These are phyloP conservation scores for Wickerhamomyces chaumierensis DNA, from an alignment of 805 yeast species.

Conservation along the genomic window DNA sequence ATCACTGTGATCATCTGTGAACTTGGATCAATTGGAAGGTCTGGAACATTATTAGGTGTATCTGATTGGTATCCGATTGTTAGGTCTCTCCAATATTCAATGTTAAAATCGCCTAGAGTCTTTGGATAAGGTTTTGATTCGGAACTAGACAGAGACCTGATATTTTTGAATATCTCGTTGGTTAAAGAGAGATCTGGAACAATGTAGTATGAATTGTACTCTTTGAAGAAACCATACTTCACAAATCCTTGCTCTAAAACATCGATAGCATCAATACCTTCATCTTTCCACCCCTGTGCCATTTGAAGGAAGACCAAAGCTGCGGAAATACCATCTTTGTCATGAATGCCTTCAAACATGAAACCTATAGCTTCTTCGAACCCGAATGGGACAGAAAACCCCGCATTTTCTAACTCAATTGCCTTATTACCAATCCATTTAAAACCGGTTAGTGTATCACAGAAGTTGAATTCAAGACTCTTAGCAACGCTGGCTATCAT, in stretches of 20 bases:
- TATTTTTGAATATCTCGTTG: constrained; percentile 39
- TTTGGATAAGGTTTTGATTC: constrained; percentile 26
- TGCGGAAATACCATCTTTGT: constrained; percentile 89
- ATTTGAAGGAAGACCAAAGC: constrained; percentile 66
- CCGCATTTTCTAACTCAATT: constrained; percentile 51
- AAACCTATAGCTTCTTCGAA: constrained; percentile 95
- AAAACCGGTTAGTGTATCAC: constrained; percentile 89
- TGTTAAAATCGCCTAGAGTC: constrained; percentile 43
- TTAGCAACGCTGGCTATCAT: constrained; percentile 62
- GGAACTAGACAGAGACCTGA: constrained; percentile 25
- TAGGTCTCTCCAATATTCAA: constrained; percentile 69
- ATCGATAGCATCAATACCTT: constrained; percentile 30
- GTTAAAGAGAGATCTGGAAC: constrained; percentile 45
- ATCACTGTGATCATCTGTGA: constrained; percentile 83
- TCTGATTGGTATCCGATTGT: constrained; percentile 73
- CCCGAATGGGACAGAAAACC: constrained; percentile 72
- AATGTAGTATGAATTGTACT: constrained; percentile 77
- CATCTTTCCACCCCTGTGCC: constrained; percentile 36
- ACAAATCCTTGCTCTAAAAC: constrained; percentile 47
- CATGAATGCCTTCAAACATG: constrained; percentile 78
- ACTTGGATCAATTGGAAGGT: constrained; percentile 54
- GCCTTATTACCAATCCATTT: constrained; percentile 96
- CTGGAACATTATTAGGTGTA: constrained; percentile 45
- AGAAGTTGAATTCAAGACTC: constrained; percentile 44
- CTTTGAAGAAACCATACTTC: constrained; percentile 72